phyloP scores from a whole-genome alignment of 768 basidiomycete species.

The Galerina sulciceps region DNA sequence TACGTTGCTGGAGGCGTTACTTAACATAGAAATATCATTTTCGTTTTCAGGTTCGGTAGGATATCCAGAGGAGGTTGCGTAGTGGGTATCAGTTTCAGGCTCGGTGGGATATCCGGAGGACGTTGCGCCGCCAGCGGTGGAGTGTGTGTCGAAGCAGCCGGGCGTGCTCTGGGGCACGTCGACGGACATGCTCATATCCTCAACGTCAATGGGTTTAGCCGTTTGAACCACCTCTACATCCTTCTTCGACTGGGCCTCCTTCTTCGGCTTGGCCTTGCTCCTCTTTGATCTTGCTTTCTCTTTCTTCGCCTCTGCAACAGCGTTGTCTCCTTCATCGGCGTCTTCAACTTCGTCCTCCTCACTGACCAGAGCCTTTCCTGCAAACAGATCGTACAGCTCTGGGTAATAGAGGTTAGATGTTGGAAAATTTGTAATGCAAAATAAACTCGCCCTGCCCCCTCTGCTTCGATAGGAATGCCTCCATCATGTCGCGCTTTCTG shows the following conservation, averaged over 20 bases:
- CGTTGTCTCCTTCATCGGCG: background rate
- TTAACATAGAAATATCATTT: background rate
- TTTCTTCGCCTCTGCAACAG: background rate
- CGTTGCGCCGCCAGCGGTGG: background rate
- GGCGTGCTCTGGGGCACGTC: background rate
- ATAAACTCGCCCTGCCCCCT: slow-evolving; percentile 1
- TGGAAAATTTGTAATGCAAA: background rate
- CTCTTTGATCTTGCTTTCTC: background rate
- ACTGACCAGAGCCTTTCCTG: background rate
- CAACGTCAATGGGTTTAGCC: background rate
- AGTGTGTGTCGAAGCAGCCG: background rate
- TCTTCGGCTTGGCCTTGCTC: background rate
- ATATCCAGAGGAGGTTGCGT: too few species aligned
- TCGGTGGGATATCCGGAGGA: background rate
- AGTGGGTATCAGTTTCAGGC: too few species aligned
- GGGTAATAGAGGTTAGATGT: background rate
- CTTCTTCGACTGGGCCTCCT: background rate
- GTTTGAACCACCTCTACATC: background rate
- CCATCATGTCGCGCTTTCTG: slow-evolving; percentile 29
- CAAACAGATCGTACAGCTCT: background rate
- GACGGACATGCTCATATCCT: background rate
- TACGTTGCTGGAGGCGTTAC: background rate
- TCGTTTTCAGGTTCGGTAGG: background rate
- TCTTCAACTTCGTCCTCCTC: background rate
- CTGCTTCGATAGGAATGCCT: slow-evolving; percentile 22